These are phyloP conservation scores for Peterozyma toletana DNA, from an alignment of 805 yeast species.

Conservation along the genomic window DNA sequence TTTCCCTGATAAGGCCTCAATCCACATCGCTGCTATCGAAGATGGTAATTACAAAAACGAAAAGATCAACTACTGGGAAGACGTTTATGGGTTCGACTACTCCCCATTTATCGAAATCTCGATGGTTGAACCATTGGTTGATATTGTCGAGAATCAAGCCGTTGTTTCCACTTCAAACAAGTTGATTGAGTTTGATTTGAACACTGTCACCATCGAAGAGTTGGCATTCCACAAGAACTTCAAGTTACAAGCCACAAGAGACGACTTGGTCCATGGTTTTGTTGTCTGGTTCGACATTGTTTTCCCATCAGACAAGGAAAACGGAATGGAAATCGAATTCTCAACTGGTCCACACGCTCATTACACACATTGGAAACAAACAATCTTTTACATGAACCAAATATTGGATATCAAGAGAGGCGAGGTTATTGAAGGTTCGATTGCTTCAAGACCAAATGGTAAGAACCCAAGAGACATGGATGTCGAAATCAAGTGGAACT, in stretches of 20 bases:
- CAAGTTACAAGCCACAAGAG: slow-evolving; percentile 63
- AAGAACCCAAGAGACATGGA: slow-evolving; percentile 87
- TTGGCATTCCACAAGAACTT: slow-evolving; percentile 72
- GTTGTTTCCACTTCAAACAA: slow-evolving; percentile 69
- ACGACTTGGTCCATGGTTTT: slow-evolving; percentile 81
- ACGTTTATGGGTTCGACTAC: slow-evolving; percentile 95
- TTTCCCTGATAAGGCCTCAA: slow-evolving; percentile 89
- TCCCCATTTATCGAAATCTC: slow-evolving; percentile 83
- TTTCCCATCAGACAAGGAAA: slow-evolving; percentile 55
- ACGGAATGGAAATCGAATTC: slow-evolving; percentile 57
- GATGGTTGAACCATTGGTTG: slow-evolving; percentile 92
- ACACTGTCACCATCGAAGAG: slow-evolving; percentile 79
- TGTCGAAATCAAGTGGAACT: slow-evolving; percentile 59
- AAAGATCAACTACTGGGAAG: slow-evolving; percentile 90
- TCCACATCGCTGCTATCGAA: slow-evolving; percentile 87
- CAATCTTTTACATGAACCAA: slow-evolving; percentile 83
- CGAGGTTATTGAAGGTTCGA: slow-evolving; percentile 63
- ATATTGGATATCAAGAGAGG: slow-evolving; percentile 72
- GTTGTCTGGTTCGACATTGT: slow-evolving; percentile 94
- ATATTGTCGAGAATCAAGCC: slow-evolving; percentile 73
- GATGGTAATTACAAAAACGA: slow-evolving; percentile 90
- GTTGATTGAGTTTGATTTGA: slow-evolving; percentile 78
- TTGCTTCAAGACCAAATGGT: slow-evolving; percentile 71
- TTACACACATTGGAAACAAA: slow-evolving; percentile 99
- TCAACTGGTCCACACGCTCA: slow-evolving; percentile 92